Percentiles rank a stretch among this genome's conserved stretches.
These are phyloP conservation scores for Spizellomyces punctatus DNA, from an alignment of 192 early-diverging fungal genomes.

Conservation along the genomic window DNA sequence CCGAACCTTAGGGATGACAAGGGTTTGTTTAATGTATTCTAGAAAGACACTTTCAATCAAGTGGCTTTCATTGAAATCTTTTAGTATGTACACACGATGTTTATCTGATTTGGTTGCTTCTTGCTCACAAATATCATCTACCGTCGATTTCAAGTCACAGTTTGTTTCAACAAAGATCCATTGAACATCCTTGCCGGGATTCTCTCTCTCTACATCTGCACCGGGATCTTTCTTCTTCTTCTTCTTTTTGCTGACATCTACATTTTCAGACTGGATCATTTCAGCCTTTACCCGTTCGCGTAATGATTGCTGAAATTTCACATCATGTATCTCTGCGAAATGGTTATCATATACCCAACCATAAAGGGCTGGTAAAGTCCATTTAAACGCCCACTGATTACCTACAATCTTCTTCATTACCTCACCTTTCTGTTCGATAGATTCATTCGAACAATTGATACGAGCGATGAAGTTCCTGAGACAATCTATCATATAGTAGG, in stretches of 20 bases:
- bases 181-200: not conserved
- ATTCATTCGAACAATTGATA: not conserved
- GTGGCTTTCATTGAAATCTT: not conserved
- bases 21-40: not conserved
- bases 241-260: not conserved
- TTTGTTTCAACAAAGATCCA: no score
- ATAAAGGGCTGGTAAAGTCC: not conserved
- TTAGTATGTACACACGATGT: constrained; percentile 3
- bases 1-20: not conserved
- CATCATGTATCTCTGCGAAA: constrained; percentile 1
- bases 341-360: constrained; percentile 15
- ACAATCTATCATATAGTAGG: constrained; percentile 6
- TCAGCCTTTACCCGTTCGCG: not conserved
- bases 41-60: constrained; percentile 2
- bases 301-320: constrained; percentile 4
- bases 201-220: no score
- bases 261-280: not conserved
- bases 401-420: no score
- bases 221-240: not conserved
- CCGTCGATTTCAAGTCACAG: not conserved
- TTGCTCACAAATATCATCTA: not conserved
- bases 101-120: no score
- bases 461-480: not conserved
- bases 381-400: constrained; percentile 7
- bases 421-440: not conserved